Conservation (phyloP, 192 early-diverging fungal species). For the Coemansia guatemalensis region DNA sequence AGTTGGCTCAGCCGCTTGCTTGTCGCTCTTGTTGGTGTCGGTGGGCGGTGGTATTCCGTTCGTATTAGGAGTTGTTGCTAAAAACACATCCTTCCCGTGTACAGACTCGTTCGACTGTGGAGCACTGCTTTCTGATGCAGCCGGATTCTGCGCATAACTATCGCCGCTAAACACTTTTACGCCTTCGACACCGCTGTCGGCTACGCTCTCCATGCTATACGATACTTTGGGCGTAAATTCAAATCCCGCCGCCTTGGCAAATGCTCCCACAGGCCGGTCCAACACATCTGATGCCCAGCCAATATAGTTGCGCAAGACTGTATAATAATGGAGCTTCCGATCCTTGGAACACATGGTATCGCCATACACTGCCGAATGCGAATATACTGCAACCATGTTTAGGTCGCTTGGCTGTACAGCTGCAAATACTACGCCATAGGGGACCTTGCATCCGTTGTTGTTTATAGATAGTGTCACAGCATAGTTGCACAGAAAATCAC, state of each 20-base stretch:
- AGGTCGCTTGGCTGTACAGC: conserved; percentile 37
- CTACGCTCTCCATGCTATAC: conserved; percentile 29
- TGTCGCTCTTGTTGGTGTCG: conserved; percentile 1
- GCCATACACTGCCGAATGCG: conserved; percentile 38
- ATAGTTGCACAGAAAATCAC: conserved; percentile 46
- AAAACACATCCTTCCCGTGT: not conserved
- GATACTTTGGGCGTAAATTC: conserved; percentile 12
- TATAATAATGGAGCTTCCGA: conserved; percentile 45
- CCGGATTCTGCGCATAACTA: conserved; percentile 28
- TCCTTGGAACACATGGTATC: conserved; percentile 30
- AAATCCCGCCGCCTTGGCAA: conserved; percentile 17
- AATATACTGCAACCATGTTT: conserved; percentile 29
- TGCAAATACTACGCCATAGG: conserved; percentile 41
- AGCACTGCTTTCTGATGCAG: not conserved
- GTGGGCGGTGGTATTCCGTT: not conserved
- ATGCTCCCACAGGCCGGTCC: conserved; percentile 33
- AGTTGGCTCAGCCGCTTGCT: not conserved
- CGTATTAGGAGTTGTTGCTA: not conserved
- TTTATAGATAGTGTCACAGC: conserved; percentile 19
- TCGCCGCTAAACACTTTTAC: conserved; percentile 32
- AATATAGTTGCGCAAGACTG: conserved; percentile 41
- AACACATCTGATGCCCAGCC: conserved; percentile 32
- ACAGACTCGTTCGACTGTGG: not conserved
- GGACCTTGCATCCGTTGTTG: conserved; percentile 25
- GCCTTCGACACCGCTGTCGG: conserved; percentile 3